Conservation (phyloP, 1,284 basidiomycete species). For the Hemileia vastatrix region DNA sequence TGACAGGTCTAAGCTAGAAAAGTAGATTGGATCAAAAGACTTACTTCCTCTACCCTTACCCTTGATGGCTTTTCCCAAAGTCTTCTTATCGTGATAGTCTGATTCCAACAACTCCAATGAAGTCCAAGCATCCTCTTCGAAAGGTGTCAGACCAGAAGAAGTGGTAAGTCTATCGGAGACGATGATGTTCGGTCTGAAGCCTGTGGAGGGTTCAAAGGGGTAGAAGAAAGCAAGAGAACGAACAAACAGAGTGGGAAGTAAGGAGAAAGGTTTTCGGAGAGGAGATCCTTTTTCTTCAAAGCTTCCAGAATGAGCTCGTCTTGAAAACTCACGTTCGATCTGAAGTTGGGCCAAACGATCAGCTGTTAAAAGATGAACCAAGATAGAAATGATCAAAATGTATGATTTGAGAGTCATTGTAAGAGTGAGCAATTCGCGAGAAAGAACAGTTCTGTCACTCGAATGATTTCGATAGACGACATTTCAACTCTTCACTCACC, state of each 20-base stretch:
- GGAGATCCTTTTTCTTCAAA: too few species aligned
- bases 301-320: too few species aligned
- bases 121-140: conserved; percentile 38
- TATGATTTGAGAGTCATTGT: too few species aligned
- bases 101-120: conserved; percentile 31
- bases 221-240: not conserved
- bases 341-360: too few species aligned
- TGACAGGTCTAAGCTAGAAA: not conserved
- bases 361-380: too few species aligned
- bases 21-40: not conserved
- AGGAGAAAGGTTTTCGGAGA: not conserved
- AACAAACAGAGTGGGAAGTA: not conserved
- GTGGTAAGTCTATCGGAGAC: conserved; percentile 25
- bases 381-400: too few species aligned
- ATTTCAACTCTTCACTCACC: conserved; percentile 10
- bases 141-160: conserved; percentile 25
- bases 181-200: conserved; percentile 38
- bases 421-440: too few species aligned
- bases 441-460: too few species aligned
- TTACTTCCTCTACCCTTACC: conserved; percentile 28
- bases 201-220: not conserved
- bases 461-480: too few species aligned
- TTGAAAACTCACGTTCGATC: too few species aligned
- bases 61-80: conserved; percentile 28
- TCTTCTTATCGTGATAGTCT: not conserved